Base-by-base conservation (phyloP, 2,329 filamentous ascomycete species). In the Dendrostoma leiphaemia region DNA sequence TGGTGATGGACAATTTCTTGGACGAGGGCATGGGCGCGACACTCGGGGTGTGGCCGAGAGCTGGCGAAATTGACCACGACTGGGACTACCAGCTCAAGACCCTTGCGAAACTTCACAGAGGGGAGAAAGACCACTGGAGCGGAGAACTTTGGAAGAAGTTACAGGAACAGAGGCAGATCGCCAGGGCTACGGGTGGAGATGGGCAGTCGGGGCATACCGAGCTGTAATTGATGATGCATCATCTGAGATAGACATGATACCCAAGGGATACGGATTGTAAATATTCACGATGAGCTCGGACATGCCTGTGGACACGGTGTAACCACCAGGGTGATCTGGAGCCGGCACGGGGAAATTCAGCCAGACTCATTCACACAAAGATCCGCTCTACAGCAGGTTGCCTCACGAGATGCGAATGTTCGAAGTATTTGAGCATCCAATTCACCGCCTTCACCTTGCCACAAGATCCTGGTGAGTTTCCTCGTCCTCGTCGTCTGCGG, bases 1-100 rank as follows among this genome's bases (percentile, higher is more conserved):
- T 88, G 53, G 75, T 86, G 26, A 74, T 81, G 31, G 85, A 89
- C 63, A 84, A 77, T 56, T 89, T 88, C 63, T 70, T 89, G n/a
- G 85, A 89, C 62, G 77, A 79, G 58, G 76, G 80, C 53, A 84
- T 86, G 76, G 83, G 84, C 37, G 84, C 84, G 2, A 71, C 72
- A 23, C 59, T 78, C 17, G 81, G 82, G 0, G 69, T 81, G 58
- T 87, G 82, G 82, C 83, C 83, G 0, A 71, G 68, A 63, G 13
- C 56, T 59, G 17, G 62, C 59, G 15, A 66, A 8, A 32, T 69
- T 24, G 70, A 69, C 1, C 79, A 82, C 56, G 80, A 78, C 37
- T 85, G 83, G 82, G 81, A 82, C 60, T 79, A 79, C 63, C 74
- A 81, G 53, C 70, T 82, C 5, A 69, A 67, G 43, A 61, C 63